Percentiles rank a stretch among this genome's conserved stretches.
phyloP scores from a whole-genome alignment of 805 yeast genomes.

The Yamadazyma sp. region DNA sequence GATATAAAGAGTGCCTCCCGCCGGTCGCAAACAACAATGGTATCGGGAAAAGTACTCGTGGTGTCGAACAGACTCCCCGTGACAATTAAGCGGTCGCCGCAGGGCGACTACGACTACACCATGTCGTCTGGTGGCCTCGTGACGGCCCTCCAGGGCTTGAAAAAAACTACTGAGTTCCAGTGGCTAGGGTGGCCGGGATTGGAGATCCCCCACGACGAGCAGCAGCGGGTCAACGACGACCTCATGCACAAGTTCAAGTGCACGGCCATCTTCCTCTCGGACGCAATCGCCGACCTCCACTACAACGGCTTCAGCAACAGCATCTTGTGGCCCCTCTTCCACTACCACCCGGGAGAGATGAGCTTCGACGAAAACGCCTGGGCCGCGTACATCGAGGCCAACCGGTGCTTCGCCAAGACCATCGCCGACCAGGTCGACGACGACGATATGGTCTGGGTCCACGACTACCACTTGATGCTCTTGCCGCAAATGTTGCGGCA shows the following conservation, averaged over 20 bases:
- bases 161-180: slow-evolving; percentile 78
- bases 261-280: slow-evolving; percentile 83
- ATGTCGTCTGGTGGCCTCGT: slow-evolving; percentile 99
- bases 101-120: slow-evolving; percentile 71
- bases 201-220: slow-evolving; percentile 79
- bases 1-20: no score
- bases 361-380: slow-evolving; percentile 96
- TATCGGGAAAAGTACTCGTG: slow-evolving; percentile 75
- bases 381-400: slow-evolving; percentile 97
- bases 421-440: slow-evolving; percentile 71
- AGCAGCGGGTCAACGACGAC: slow-evolving; percentile 65
- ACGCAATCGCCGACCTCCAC: slow-evolving; percentile 90
- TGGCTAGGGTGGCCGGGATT: slow-evolving; percentile 98
- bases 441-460: slow-evolving; percentile 94
- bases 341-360: slow-evolving; percentile 99
- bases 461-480: slow-evolving; percentile 95
- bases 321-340: slow-evolving; percentile 96
- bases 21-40: no score
- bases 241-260: slow-evolving; percentile 79
- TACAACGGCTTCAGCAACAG: slow-evolving; percentile 95
- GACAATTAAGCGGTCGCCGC: slow-evolving; percentile 66
- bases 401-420: slow-evolving; percentile 72
- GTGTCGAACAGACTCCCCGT: slow-evolving; percentile 96
- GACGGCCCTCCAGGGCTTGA: slow-evolving; percentile 90
- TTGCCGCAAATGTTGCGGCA: slow-evolving; percentile 84